Evolutionary conservation across 2,329 filamentous ascomycete species (phyloP), one percentile per base, ranked within the genome.

Genomic region (Talaromyces sp.): DNA sequence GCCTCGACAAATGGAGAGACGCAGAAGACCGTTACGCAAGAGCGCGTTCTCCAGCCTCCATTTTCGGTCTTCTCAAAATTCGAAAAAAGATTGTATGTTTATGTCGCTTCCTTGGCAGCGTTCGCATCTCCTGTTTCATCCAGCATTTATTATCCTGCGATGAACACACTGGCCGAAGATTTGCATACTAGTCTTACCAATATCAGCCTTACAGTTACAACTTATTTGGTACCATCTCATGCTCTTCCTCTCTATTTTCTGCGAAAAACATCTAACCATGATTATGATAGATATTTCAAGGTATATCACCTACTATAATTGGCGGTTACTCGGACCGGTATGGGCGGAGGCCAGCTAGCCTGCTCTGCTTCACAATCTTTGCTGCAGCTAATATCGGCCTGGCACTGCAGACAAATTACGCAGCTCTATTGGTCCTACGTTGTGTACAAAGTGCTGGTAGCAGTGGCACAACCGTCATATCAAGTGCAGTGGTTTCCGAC

Each of bases 261-360:
- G 16, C 19, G 10, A 50, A 19, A 39, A 11, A n/a, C 3, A 47
- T 14, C 9, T 10, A 13, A 31, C 43, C 6, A 27, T 16, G 41
- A 31, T 22, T 14, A 11, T 68, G 68, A 33, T 39, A 74, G 75
- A 79, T 82, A 60, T 75, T 82, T 19, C 82, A 84, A 74, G 83
- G 80, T 3, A 74, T 85, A 45, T 77, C 79, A 3, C 81, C 81
- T 22, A 78, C 79, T 60, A 72, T 83, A 19, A 74, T 82, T 65
- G 81, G 79, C 77, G 77, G 43, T 72, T 82, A 39, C 47, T 76
- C 79, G 5, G 81, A 83, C 66, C 75, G 73, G 58, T 74, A 75
- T 54, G 81, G 82, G 24, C 73, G 82, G 50, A 74, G 82, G 59
- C 79, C 80, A 31, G 79, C 79, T 3, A 82, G 82, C 68, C 71